Conservation (phyloP, 2,329 filamentous ascomycete genomes). For the Cercospora beticola region DNA sequence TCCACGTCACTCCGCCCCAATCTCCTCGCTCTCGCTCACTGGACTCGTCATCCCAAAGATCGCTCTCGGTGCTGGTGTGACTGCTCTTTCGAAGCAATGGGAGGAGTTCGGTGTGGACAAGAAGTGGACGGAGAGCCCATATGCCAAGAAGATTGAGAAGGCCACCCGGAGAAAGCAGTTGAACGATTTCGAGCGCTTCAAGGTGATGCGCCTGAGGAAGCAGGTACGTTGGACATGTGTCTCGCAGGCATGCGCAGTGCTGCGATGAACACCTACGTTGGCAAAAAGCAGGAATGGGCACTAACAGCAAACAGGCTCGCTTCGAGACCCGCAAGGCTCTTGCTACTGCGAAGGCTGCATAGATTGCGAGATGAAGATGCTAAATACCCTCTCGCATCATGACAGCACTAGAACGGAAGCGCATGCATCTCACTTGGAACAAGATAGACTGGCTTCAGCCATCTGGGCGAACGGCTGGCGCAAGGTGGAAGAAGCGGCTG, state of each 20-base stretch:
- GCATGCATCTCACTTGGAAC: constrained; percentile 15
- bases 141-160: constrained; percentile 90
- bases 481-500: constrained; percentile 28
- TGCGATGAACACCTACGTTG: background rate
- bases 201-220: constrained; percentile 99
- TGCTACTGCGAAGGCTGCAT: constrained; percentile 80
- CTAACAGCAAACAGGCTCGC: constrained; percentile 57
- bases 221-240: constrained; percentile 63
- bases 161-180: constrained; percentile 83
- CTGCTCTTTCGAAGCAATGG: constrained; percentile 83
- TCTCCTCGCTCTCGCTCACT: constrained; percentile 84
- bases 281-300: background rate
- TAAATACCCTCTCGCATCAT: constrained; percentile 22
- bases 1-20: constrained; percentile 80
- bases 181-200: constrained; percentile 99
- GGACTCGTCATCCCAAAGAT: constrained; percentile 83
- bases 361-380: constrained; percentile 20
- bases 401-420: constrained; percentile 19
- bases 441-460: constrained; percentile 10
- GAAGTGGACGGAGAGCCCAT: constrained; percentile 89
- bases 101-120: constrained; percentile 85
- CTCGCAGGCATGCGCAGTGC: background rate
- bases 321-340: constrained; percentile 97
- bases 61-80: constrained; percentile 78
- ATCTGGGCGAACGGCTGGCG: constrained; percentile 24